These are phyloP conservation scores for Ceratobasidium sp. DNA, from an alignment of 1,284 basidiomycete species.

Conservation along the genomic window DNA sequence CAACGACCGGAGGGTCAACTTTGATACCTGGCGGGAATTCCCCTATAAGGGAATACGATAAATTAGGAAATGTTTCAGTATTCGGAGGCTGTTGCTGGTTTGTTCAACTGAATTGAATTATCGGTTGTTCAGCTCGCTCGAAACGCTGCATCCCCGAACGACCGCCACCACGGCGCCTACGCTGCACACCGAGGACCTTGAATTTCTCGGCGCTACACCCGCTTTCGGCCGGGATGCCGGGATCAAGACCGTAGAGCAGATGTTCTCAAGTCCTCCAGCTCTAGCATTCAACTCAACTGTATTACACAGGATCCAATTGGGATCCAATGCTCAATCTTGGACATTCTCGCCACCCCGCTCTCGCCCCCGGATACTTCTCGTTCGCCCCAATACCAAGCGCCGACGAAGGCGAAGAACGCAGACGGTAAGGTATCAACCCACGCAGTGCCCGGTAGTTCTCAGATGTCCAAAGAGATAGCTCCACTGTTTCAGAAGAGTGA, in stretches of 20 bases:
- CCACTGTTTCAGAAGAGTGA: background rate
- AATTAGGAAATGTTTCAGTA: background rate
- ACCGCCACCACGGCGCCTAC: conserved; percentile 60
- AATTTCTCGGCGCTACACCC: conserved; percentile 67
- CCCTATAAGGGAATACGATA: conserved; percentile 40
- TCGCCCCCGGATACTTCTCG: no score
- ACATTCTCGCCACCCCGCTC: conserved; percentile 17
- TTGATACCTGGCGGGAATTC: conserved; percentile 45
- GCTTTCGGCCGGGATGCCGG: conserved; percentile 62
- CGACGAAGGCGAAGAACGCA: background rate
- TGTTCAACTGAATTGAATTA: background rate
- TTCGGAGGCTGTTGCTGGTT: background rate
- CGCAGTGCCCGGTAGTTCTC: conserved; percentile 7
- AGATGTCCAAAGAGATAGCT: conserved; percentile 11
- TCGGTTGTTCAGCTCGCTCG: conserved; percentile 49
- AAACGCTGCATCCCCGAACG: conserved; percentile 55
- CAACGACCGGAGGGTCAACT: conserved; percentile 14
- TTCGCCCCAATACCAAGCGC: no score
- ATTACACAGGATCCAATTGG: background rate
- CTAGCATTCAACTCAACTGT: conserved; percentile 14
- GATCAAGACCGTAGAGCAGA: no score
- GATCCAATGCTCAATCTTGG: conserved; percentile 13
- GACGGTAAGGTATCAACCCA: background rate
- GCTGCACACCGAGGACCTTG: conserved; percentile 62
- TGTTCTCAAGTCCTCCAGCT: background rate